Base-by-base conservation (phyloP, 306 rosid species). In the Trichosanthes cucumerina region DNA sequence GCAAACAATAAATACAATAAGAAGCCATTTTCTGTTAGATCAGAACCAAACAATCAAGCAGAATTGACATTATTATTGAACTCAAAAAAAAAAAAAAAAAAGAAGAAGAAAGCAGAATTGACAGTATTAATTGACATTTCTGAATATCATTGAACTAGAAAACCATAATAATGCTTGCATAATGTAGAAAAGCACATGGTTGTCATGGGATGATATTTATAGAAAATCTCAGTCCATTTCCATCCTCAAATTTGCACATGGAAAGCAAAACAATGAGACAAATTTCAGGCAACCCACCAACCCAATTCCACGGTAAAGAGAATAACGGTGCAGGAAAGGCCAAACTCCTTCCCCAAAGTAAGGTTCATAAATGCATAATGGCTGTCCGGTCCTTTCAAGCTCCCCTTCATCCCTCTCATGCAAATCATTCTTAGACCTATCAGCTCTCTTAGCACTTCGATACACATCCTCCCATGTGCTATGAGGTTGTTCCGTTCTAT, bases 401-500 rank as follows among this genome's bases (percentile, higher is more conserved):
- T 96, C 99, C 79, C 97, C 86, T 7, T 96, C 96, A 65, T 91
- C 99, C 82, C 99, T 93, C 86, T 93, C 99, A 53, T 91, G 98
- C 86, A 96, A 88, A 88, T 91, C 96, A 80, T 91, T 86, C 90
- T 86, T 91, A 69, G 78, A 79, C 80, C 98, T 89, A 83, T 92
- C 99, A 80, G 84, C 89, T 80, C 39, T 90, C 84, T 91, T 96
- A 7, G 94, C 93, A 81, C 23, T 91, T 86, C 90, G 88, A 88
- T 96, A 91, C 26, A 91, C 97, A 38, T 96, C 99, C 78, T 96
- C 99, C 99, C 99, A 91, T 58, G 93, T 93, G 85, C 90, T 91
- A 78, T 80, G 96, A 83, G 89, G 86, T 82, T 91, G 99, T 53
- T 90, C 96, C 5, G 83, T 88, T 88, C 99, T 93, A 79, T 88